Conservation (phyloP, 257 asterid species). For the Pogostemon cablin region DNA sequence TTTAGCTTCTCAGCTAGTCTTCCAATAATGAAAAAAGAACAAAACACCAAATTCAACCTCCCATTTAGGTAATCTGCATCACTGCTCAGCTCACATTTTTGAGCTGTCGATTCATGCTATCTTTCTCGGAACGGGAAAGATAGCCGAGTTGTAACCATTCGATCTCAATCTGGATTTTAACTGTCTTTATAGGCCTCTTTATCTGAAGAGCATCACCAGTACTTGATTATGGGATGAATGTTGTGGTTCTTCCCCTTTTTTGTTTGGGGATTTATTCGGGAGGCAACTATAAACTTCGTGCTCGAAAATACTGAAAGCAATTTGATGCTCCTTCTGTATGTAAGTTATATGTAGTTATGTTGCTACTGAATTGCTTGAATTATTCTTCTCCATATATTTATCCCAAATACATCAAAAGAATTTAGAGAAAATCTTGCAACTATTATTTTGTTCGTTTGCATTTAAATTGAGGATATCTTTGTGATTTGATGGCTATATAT, state of each 20-base stretch:
- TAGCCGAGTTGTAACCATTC: constrained; percentile 39
- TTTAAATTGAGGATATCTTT: constrained; percentile 14
- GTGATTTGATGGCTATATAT: constrained; percentile 8
- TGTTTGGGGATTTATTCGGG: constrained; percentile 54
- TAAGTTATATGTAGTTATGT: constrained; percentile 44
- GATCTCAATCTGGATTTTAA: constrained; percentile 41
- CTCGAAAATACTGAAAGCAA: constrained; percentile 40
- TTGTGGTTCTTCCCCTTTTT: constrained; percentile 52
- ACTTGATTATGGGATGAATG: constrained; percentile 43
- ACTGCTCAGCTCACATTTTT: constrained; percentile 47
- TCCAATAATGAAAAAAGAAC: constrained; percentile 38
- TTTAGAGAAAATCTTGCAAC: constrained; percentile 38
- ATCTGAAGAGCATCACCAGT: constrained; percentile 36
- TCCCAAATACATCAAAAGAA: constrained; percentile 38
- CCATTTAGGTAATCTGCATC: constrained; percentile 34
- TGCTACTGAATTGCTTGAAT: constrained; percentile 43
- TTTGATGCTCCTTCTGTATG: constrained; percentile 45
- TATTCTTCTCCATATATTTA: constrained; percentile 23
- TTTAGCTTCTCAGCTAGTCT: constrained; percentile 38
- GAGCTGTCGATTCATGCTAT: constrained; percentile 53
- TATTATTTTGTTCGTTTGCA: constrained; percentile 21
- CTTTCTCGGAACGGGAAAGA: constrained; percentile 50
- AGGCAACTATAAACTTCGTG: constrained; percentile 38
- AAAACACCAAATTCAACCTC: constrained; percentile 23
- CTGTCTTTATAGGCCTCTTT: constrained; percentile 38